Evolutionary conservation across 2,329 filamentous ascomycete genomes (phyloP), one percentile per base, ranked within the genome.

Genomic region (Aspergillus niger): DNA sequence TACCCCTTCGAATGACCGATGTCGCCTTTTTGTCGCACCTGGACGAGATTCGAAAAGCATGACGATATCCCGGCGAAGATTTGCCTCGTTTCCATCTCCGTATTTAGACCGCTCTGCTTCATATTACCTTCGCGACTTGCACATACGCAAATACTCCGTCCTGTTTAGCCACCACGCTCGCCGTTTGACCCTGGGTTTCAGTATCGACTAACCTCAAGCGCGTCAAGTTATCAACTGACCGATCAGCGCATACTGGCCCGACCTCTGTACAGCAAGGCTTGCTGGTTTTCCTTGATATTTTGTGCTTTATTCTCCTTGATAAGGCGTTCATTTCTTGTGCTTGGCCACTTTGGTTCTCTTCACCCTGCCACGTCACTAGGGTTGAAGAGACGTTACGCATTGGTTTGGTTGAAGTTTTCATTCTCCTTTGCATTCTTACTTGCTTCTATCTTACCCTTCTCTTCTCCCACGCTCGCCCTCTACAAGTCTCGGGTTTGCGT

Each of bases 351-450:
- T 68, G 61, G 65, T 68, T 49, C 58, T 68, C 65, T 71, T 67
- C 63, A 55, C 75, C 74, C 75, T 78, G 76, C 67, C 67, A 78
- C 67, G 76, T 74, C 62, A 70, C 76, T 77, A 78, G 76, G 75
- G 76, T 61, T 61, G 64, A 69, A 69, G 72, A 68, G 65, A 69
- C 60, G 58, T 72, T 66, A 65, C 65, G 64, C 59, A 57, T 55
- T 55, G 44, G 58, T 59, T 64, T 57, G 50, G 57, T 61, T 54
- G 53, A 62, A 50, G 32, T 15, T 61, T 61, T 63, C 54, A 36
- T 70, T 64, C 58, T 64, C 51, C 65, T 67, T 64, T 65, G 65
- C 61, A 56, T 59, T 59, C 63, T 60, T 55, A 28, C 67, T 67
- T 61, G 57, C 58, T 62, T 61, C 59, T 64, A 58, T 48, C 39